Base-by-base conservation (phyloP, 192 early-diverging fungal genomes). In the Backusella luteola region DNA sequence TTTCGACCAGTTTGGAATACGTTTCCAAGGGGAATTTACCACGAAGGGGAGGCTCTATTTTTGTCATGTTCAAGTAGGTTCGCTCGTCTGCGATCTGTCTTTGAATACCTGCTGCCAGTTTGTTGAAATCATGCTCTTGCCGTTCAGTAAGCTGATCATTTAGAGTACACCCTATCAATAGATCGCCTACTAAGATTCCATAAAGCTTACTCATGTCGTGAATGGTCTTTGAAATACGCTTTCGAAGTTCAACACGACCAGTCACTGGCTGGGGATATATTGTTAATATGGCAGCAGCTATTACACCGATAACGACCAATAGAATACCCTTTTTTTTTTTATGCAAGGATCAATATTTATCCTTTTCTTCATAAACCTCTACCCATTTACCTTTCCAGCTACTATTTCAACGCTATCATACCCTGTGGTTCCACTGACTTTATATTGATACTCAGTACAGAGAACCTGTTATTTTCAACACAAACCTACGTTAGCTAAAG, bases 31-130 rank as follows among this genome's bases (percentile, higher is more conserved):
- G 83, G 39, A 76, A 84, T 41, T 84, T 74, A 8, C 83, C 83
- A 34, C 80, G 77, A 42, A 84, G 71, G 7, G 83, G 83, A 14
- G 83, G 83, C 67, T 84, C 83, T 44, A 76, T 79, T 26, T 71
- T 76, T 42, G 80, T 63, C 52, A 75, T 66, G 15, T 74, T 59
- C n/a, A 84, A 63, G 29, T 81, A 66, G 14, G 70, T 76, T 8
- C 83, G 71, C 56, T 81, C 83, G 21, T 76, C 72, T 14, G 59
- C 75, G 23, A 81, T 76, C 46, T 81, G 77, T 35, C 83, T 66
- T 63, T 68, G 73, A 17, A 83, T 77, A 15, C 66, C 34, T 0
- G 63, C 32, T 41, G 73, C 67, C 32, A 80, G 46, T 53, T 83
- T 83, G 2, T 49, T 19, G 32, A 83, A 83, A 39, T 70, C 23